These are phyloP conservation scores for Phytophthora colocasiae DNA, from an alignment of 352 stramenopile genomes.

Conservation along the genomic window DNA sequence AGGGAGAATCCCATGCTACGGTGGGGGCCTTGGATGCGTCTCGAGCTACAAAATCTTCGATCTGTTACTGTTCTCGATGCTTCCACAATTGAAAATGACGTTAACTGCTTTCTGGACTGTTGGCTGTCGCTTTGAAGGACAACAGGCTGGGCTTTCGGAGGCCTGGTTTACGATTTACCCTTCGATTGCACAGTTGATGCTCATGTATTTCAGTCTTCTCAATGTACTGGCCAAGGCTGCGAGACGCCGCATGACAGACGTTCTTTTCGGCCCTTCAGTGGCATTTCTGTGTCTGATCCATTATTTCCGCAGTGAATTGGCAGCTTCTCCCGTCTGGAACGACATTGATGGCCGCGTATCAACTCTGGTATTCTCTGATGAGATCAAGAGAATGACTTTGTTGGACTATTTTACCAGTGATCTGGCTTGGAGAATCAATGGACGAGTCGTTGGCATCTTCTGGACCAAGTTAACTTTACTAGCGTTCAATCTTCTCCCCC, in stretches of 20 bases:
- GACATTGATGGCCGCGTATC: slow-evolving; percentile 32
- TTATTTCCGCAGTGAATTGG: slow-evolving; percentile 22
- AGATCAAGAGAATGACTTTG: slow-evolving; percentile 31
- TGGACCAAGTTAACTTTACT: slow-evolving; percentile 39
- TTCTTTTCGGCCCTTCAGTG: slow-evolving; percentile 13
- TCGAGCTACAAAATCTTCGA: slow-evolving; percentile 34
- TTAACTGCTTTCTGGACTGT: slow-evolving; percentile 41
- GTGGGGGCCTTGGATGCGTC: slow-evolving; percentile 34
- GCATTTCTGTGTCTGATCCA: slow-evolving; percentile 10
- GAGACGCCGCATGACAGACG: slow-evolving; percentile 12
- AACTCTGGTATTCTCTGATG: slow-evolving; percentile 32
- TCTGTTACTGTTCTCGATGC: slow-evolving; percentile 37
- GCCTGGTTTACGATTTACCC: slow-evolving; percentile 39
- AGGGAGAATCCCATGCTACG: slow-evolving; percentile 3
- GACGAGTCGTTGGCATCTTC: slow-evolving; percentile 33
- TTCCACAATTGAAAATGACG: slow-evolving; percentile 42
- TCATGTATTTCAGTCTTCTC: slow-evolving; percentile 36
- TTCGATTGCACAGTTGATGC: slow-evolving; percentile 27
- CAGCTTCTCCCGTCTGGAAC: slow-evolving; percentile 5
- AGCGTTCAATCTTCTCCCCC: slow-evolving; percentile 31
- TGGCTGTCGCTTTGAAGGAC: slow-evolving; percentile 48
- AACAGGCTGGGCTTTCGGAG: slow-evolving; percentile 38
- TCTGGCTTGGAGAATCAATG: slow-evolving; percentile 41
- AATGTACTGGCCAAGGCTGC: slow-evolving; percentile 27
- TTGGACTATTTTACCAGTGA: slow-evolving; percentile 32